Conservation (phyloP, 2,329 filamentous ascomycete species). For the Diaporthe sp. region DNA sequence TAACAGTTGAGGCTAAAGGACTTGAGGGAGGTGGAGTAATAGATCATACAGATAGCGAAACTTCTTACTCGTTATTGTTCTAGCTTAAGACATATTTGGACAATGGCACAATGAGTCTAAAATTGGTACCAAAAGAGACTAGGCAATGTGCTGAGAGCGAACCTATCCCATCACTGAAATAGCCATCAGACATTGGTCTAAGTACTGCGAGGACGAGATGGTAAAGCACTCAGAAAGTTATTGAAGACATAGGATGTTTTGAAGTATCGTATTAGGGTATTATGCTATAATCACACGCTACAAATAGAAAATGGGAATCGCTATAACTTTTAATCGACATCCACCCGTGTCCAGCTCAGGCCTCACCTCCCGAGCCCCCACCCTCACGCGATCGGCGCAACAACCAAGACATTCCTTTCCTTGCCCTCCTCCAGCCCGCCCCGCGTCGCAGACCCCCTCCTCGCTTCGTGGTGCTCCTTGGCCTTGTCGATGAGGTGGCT, state of each 20-base stretch:
- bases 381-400: conserved; percentile 13
- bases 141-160: too few relatives aligned
- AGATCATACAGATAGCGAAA: too few relatives aligned
- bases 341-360: neutral
- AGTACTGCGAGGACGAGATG: neutral
- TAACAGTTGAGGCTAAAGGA: too few relatives aligned
- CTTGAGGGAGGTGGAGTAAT: too few relatives aligned
- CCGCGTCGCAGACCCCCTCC: conserved; percentile 4
- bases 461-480: conserved; percentile 37
- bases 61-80: too few relatives aligned
- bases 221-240: too few relatives aligned
- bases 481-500: conserved; percentile 36
- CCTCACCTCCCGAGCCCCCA: neutral
- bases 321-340: too few relatives aligned
- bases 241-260: neutral
- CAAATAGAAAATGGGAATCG: too few relatives aligned
- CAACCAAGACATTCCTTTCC: conserved; percentile 5
- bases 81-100: too few relatives aligned
- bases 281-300: neutral
- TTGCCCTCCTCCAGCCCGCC: conserved; percentile 2
- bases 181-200: neutral
- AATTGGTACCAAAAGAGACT: too few relatives aligned
- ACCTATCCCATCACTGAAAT: too few relatives aligned
- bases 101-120: too few relatives aligned
- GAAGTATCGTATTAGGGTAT: conserved; percentile 23